phyloP scores from a whole-genome alignment of 257 asterid genomes.

The Cordia subcordata region DNA sequence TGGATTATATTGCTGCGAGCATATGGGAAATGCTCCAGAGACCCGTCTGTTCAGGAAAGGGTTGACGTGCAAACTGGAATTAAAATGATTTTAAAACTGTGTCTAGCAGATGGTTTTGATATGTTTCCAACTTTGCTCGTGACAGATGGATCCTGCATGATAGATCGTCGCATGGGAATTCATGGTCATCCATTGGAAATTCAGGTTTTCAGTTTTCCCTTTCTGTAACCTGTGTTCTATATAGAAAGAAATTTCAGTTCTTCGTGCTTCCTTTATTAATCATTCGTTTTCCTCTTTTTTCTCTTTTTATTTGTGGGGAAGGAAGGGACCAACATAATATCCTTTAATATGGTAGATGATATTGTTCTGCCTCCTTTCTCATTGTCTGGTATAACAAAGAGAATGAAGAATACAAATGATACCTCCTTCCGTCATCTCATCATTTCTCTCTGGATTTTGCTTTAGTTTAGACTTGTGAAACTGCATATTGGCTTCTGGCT shows the following conservation, averaged over 20 bases:
- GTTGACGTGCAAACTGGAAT: constrained; percentile 75
- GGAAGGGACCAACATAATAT: too few species aligned
- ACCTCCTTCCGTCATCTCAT: too few species aligned
- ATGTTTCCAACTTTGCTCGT: constrained; percentile 80
- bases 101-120: constrained; percentile 79
- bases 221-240: too few species aligned
- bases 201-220: constrained; percentile 36
- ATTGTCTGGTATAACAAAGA: too few species aligned
- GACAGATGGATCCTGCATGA: constrained; percentile 85
- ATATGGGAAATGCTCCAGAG: constrained; percentile 74
- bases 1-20: constrained; percentile 82
- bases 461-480: too few species aligned
- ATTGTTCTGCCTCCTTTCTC: too few species aligned
- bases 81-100: constrained; percentile 66
- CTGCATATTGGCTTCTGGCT: too few species aligned
- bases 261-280: neutral
- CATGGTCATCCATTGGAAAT: constrained; percentile 88
- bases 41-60: constrained; percentile 75
- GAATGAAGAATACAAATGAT: too few species aligned
- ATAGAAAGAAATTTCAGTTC: neutral
- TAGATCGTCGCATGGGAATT: constrained; percentile 88
- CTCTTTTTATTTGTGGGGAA: too few species aligned
- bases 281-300: too few species aligned
- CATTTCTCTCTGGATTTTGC: too few species aligned
- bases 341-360: too few species aligned